Evolutionary conservation across 768 basidiomycete species (phyloP), one percentile per base, ranked within the genome.

Genomic region (Lyophyllum decastes): DNA sequence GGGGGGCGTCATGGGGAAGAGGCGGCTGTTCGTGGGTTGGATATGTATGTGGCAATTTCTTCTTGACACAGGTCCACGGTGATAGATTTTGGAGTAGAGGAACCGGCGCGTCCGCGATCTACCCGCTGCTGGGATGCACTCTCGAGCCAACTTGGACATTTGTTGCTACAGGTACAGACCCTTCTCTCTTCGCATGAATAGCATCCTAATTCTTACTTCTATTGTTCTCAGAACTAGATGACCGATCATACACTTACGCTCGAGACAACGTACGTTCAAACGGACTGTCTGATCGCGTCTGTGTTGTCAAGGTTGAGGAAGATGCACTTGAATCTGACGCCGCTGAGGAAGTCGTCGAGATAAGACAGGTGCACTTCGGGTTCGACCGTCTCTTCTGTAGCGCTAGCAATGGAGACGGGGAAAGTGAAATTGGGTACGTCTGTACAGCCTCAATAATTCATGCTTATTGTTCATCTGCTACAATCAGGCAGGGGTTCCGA

Each of bases 71-170:
- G 25, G 44, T 33, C 14, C 16, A 22, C 38, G 24, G 22, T 24
- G 16, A 17, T n/a, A 25, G 38, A 55, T 9, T 94, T 38, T 10
- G 10, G 43, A 9, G 14, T 12, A 62, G 61, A 47, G 96, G 96
- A 21, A 96, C 95, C 8, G 96, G 96, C 0, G 88, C 94, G 7
- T 92, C 92, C 0, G 90, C 86, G 0, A 93, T 98, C 54, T 98
- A 97, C 62, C 89, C 95, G 0, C 76, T 98, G 1, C 76, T 98
- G 0, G 83, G 78, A 0, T 88, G 87, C 61, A 75, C 76, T 1
- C 63, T 84, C 34, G 72, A 84, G 44, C 67, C 76, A 5, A 68
- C 60, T 4, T 92, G 89, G 86, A 65, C 64, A 1, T 84, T 95
- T 54, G 60, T 83, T 21, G 92, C 82, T 0, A 92, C 92, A 45